Conservation (phyloP, 1,284 basidiomycete genomes). For the Ceratobasidium papillatum region DNA sequence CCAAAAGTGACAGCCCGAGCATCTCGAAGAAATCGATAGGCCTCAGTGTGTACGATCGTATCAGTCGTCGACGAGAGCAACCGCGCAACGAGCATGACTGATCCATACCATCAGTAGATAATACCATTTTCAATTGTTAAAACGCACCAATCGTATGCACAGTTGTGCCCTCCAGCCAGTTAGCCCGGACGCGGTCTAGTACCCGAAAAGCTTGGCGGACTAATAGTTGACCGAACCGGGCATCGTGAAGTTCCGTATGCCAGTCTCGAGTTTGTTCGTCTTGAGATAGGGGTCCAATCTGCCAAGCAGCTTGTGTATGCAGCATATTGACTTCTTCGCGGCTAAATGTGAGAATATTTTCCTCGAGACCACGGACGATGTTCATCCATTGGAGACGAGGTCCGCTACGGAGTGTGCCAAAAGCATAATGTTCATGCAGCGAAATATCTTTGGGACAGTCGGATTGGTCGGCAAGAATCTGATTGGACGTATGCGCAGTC, state of each 20-base stretch:
- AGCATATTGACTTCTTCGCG: conserved; percentile 55
- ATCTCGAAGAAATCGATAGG: conserved; percentile 6
- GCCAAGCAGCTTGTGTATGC: conserved; percentile 53
- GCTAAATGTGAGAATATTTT: conserved; percentile 53
- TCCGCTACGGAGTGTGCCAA: conserved; percentile 58
- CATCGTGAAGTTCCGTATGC: conserved; percentile 25
- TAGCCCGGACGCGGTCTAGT: conserved; percentile 17
- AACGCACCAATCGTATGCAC: conserved; percentile 12
- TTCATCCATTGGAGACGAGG: conserved; percentile 61
- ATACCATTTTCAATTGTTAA: background rate
- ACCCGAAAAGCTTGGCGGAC: background rate
- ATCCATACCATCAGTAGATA: background rate
- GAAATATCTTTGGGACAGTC: conserved; percentile 53
- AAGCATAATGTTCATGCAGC: conserved; percentile 59
- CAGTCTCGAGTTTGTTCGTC: conserved; percentile 13
- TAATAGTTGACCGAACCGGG: conserved; percentile 13
- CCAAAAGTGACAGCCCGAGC: background rate
- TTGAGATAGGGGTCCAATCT: conserved; percentile 35
- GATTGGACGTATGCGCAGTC: conserved; percentile 57
- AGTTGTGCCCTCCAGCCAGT: conserved; percentile 30
- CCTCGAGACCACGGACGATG: conserved; percentile 56
- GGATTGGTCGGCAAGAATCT: conserved; percentile 56
- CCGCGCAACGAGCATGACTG: conserved; percentile 27
- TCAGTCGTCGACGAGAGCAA: conserved; percentile 11
- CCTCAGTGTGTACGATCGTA: background rate